These are phyloP conservation scores for Cladosporium sp. DNA, from an alignment of 2,329 filamentous ascomycete species.

Conservation along the genomic window DNA sequence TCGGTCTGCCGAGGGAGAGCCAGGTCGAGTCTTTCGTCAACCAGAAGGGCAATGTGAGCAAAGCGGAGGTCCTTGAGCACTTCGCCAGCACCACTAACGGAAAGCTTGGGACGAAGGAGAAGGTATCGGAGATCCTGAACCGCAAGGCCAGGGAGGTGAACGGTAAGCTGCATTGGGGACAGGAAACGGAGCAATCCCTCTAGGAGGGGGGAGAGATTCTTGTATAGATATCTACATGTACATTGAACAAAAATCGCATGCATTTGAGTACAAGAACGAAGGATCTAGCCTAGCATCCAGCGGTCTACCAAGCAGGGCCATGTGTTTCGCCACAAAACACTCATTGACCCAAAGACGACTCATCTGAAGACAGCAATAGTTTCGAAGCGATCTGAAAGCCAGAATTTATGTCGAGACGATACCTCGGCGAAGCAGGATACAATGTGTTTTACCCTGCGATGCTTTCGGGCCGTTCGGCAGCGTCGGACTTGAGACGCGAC, in stretches of 20 bases:
- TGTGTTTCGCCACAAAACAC: too few relatives aligned
- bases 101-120: conserved; percentile 48
- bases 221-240: background rate
- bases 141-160: conserved; percentile 24
- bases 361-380: too few relatives aligned
- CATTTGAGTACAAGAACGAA: too few relatives aligned
- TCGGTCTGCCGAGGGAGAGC: conserved; percentile 68
- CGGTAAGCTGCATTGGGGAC: background rate
- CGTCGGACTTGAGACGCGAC: background rate
- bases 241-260: background rate
- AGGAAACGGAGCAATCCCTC: too few relatives aligned
- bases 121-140: conserved; percentile 57
- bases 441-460: too few relatives aligned
- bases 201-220: background rate
- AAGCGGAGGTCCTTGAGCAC: conserved; percentile 33
- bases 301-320: too few relatives aligned
- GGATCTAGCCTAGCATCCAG: too few relatives aligned
- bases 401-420: too few relatives aligned
- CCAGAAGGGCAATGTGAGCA: conserved; percentile 17
- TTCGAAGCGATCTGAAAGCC: too few relatives aligned
- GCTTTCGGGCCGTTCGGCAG: conserved; percentile 1
- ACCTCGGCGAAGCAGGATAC: too few relatives aligned
- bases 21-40: conserved; percentile 47
- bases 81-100: conserved; percentile 37
- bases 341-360: too few relatives aligned